Conservation (phyloP, 2,329 filamentous ascomycete species). For the Colletotrichum sp. region DNA sequence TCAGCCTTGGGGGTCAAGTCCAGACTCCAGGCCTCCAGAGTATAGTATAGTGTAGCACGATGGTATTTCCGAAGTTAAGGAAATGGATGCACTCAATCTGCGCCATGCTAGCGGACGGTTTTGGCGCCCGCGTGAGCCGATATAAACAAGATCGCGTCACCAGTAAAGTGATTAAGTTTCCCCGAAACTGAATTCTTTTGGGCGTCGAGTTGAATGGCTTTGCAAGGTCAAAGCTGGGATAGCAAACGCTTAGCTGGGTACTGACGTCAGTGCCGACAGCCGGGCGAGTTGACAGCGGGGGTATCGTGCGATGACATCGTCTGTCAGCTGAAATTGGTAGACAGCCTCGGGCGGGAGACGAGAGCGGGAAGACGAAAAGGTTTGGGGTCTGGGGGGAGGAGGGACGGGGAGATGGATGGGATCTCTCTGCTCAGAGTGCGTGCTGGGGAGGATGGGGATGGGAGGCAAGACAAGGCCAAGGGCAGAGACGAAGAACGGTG, state of each 20-base stretch:
- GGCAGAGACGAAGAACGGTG: background rate
- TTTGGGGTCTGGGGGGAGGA: background rate
- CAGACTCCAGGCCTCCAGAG: background rate
- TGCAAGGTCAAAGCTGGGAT: constrained; percentile 18
- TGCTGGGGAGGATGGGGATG: background rate
- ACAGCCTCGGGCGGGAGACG: constrained; percentile 6
- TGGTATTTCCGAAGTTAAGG: background rate
- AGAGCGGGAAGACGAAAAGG: background rate
- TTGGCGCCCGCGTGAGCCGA: background rate
- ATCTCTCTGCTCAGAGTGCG: background rate
- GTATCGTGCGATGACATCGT: constrained; percentile 13
- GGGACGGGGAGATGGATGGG: background rate
- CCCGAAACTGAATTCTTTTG: constrained; percentile 1
- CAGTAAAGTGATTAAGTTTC: constrained; percentile 5
- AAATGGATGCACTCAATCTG: background rate
- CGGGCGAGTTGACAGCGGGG: constrained; percentile 7
- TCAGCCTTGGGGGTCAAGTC: background rate
- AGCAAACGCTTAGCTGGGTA: background rate
- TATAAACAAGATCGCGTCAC: constrained; percentile 9
- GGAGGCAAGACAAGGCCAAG: background rate
- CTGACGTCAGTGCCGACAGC: constrained; percentile 16
- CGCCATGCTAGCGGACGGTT: background rate
- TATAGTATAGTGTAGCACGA: background rate
- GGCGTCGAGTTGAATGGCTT: constrained; percentile 2
- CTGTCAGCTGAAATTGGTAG: constrained; percentile 17